phyloP scores from a whole-genome alignment of 805 yeast genomes.

The Wickerhamiella occidentalis region DNA sequence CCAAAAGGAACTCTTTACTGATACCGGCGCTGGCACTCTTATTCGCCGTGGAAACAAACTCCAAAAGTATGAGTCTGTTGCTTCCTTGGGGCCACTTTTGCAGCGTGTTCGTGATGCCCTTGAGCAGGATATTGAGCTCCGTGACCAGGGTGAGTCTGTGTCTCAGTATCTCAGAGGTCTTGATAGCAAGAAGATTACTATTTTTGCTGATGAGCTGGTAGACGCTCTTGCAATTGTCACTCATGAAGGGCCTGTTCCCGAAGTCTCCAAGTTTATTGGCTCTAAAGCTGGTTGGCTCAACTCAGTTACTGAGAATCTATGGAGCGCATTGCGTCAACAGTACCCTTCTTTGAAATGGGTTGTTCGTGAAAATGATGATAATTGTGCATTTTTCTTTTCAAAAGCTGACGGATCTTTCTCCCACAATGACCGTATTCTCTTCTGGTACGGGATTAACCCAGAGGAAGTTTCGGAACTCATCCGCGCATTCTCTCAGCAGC shows the following conservation, averaged over 20 bases:
- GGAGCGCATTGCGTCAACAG: conserved; percentile 68
- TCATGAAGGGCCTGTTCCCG: conserved; percentile 34
- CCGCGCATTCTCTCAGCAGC: conserved; percentile 30
- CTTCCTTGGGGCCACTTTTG: conserved; percentile 40
- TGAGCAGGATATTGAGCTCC: conserved; percentile 61
- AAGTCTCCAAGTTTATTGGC: conserved; percentile 78
- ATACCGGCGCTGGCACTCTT: conserved; percentile 97
- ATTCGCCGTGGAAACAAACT: conserved; percentile 94
- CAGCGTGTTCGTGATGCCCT: conserved; percentile 68
- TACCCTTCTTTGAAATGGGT: conserved; percentile 71
- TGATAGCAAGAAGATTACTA: conserved; percentile 46
- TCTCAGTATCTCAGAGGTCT: conserved; percentile 70
- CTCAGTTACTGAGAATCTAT: conserved; percentile 90
- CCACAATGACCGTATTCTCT: conserved; percentile 75
- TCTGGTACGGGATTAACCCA: conserved; percentile 84
- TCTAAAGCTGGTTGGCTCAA: conserved; percentile 93
- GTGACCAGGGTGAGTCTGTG: conserved; percentile 57
- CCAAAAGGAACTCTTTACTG: conserved; percentile 95
- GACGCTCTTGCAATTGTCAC: conserved; percentile 85
- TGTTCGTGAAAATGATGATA: conserved; percentile 79
- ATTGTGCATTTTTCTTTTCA: conserved; percentile 81
- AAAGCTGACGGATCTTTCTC: conserved; percentile 91
- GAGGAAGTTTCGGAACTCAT: conserved; percentile 52
- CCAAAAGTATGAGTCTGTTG: conserved; percentile 47
- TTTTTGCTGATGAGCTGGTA: conserved; percentile 76